Evolutionary conservation across 495 filamentous ascomycete genomes (phyloP).

Genomic region (Lasiosphaeris hirsuta): DNA sequence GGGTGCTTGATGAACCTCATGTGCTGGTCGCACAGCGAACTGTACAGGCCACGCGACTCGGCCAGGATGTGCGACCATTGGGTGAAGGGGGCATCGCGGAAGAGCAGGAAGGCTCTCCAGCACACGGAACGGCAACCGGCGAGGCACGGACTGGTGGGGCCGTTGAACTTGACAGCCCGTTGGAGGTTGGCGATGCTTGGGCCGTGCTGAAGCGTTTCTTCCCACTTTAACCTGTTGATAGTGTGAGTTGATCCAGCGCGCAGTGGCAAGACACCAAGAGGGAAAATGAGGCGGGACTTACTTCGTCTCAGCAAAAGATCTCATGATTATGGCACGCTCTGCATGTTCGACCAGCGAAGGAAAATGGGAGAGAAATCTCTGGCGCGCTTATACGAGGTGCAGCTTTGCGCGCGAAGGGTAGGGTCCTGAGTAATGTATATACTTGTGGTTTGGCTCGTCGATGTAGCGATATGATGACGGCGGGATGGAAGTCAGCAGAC

Average conservation of each 20-base stretch:
- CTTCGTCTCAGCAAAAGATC: slow-evolving; percentile 62
- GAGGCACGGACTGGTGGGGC: slow-evolving; percentile 57
- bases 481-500: too few relatives aligned
- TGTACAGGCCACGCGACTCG: slow-evolving; percentile 71
- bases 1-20: slow-evolving; percentile 77
- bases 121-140: slow-evolving; percentile 80
- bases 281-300: slow-evolving; percentile 26
- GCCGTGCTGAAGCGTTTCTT: slow-evolving; percentile 58
- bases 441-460: too few relatives aligned
- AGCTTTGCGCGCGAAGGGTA: too few relatives aligned
- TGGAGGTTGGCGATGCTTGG: slow-evolving; percentile 62
- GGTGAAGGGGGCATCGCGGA: slow-evolving; percentile 60
- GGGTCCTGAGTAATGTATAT: too few relatives aligned
- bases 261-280: not conserved
- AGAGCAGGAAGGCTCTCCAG: slow-evolving; percentile 92
- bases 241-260: slow-evolving; percentile 13
- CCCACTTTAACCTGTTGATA: slow-evolving; percentile 55
- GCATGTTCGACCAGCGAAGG: not conserved
- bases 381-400: too few relatives aligned
- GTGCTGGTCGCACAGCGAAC: slow-evolving; percentile 66
- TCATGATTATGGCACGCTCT: slow-evolving; percentile 43
- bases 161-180: slow-evolving; percentile 57
- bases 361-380: not conserved
- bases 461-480: too few relatives aligned
- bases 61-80: slow-evolving; percentile 66